These are phyloP conservation scores for Platismatia glauca DNA, from an alignment of 495 filamentous ascomycete species.

Conservation along the genomic window DNA sequence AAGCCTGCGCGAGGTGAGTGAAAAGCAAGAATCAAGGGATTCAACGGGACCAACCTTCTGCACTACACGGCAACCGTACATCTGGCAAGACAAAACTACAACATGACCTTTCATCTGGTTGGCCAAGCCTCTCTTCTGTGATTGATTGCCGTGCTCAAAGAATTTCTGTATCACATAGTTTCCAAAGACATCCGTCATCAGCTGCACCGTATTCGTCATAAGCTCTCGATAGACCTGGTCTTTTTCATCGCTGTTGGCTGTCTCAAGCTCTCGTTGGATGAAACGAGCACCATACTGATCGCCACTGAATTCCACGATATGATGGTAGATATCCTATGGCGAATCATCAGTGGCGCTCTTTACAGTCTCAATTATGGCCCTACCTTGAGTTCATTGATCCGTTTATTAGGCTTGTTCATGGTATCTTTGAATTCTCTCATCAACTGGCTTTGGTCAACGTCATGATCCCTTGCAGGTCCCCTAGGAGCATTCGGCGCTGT, in stretches of 20 bases:
- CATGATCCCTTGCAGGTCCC: slow-evolving; percentile 53
- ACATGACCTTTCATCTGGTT: slow-evolving; percentile 81
- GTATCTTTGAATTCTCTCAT: slow-evolving; percentile 74
- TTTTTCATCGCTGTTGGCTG: slow-evolving; percentile 94
- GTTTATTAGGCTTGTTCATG: slow-evolving; percentile 60
- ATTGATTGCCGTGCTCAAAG: slow-evolving; percentile 92
- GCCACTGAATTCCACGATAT: slow-evolving; percentile 90
- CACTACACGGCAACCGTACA: slow-evolving; percentile 94
- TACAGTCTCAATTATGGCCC: slow-evolving; percentile 8
- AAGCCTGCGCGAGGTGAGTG: slow-evolving; percentile 49
- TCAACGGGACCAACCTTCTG: slow-evolving; percentile 57
- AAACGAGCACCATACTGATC: slow-evolving; percentile 94
- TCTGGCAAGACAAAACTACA: slow-evolving; percentile 68
- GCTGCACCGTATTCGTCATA: slow-evolving; percentile 65
- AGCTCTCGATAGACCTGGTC: slow-evolving; percentile 89
- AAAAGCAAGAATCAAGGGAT: slow-evolving; percentile 18
- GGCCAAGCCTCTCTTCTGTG: slow-evolving; percentile 81
- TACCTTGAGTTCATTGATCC: slow-evolving; percentile 71
- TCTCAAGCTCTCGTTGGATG: slow-evolving; percentile 90
- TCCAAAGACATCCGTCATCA: slow-evolving; percentile 95
- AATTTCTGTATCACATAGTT: slow-evolving; percentile 99
- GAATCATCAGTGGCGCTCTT: slow-evolving; percentile 16
- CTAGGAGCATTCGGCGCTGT: slow-evolving; percentile 36
- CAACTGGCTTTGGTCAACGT: slow-evolving; percentile 57
- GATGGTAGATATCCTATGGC: slow-evolving; percentile 70